Conservation (phyloP, 768 basidiomycete genomes). For the Candolleomyces eurysporus region DNA sequence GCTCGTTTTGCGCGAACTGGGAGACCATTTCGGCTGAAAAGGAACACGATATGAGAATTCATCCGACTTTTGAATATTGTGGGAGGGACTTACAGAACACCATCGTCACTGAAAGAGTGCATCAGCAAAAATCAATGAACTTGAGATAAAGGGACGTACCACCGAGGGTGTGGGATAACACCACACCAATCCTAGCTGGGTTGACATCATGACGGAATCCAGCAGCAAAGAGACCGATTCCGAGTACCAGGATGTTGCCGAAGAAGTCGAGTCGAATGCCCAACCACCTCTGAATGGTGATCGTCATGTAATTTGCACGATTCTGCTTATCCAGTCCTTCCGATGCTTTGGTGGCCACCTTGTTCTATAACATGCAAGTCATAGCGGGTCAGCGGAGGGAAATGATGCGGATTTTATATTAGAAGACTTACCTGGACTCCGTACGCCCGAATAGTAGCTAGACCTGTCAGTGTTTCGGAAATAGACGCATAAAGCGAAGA, state of each 20-base stretch:
- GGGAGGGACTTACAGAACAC: slow-evolving; percentile 36
- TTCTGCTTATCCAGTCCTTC: slow-evolving; percentile 57
- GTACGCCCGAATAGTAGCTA: background rate
- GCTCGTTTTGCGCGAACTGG: slow-evolving; percentile 58
- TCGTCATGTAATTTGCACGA: slow-evolving; percentile 61
- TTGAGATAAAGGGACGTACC: slow-evolving; percentile 30
- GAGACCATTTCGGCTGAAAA: slow-evolving; percentile 51
- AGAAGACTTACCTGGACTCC: slow-evolving; percentile 41
- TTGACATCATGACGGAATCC: slow-evolving; percentile 47
- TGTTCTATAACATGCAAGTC: slow-evolving; percentile 17
- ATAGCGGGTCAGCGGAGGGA: too few relatives aligned
- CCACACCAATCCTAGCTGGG: slow-evolving; percentile 51
- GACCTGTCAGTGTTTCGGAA: slow-evolving; percentile 38
- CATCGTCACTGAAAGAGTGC: slow-evolving; percentile 38
- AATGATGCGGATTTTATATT: too few relatives aligned
- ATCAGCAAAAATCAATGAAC: background rate
- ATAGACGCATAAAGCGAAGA: slow-evolving; percentile 58
- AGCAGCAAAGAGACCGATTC: slow-evolving; percentile 68
- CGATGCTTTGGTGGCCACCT: slow-evolving; percentile 47
- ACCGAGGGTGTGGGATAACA: slow-evolving; percentile 47
- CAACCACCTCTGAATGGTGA: slow-evolving; percentile 67
- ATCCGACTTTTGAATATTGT: background rate
- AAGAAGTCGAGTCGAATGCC: slow-evolving; percentile 63
- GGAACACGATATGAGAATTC: background rate
- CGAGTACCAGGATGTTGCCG: slow-evolving; percentile 64